Conservation (phyloP, 768 basidiomycete genomes). For the Podaxis sp. region DNA sequence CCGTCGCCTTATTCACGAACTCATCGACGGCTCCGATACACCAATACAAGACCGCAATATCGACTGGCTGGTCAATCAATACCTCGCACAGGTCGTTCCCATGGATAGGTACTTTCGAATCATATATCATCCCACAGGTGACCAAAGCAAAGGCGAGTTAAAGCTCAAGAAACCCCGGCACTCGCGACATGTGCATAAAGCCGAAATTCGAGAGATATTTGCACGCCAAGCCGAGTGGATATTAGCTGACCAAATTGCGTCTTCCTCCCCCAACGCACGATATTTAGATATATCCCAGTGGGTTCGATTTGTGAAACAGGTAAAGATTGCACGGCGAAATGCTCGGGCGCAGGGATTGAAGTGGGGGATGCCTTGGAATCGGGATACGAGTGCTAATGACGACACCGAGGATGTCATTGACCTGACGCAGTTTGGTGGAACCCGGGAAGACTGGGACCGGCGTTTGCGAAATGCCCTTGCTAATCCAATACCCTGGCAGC, state of each 20-base stretch:
- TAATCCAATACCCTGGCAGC: constrained; percentile 11
- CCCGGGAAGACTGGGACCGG: constrained; percentile 28
- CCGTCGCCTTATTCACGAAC: constrained; percentile 43
- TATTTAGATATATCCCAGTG: constrained; percentile 47
- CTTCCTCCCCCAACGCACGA: constrained; percentile 21
- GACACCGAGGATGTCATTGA: constrained; percentile 18
- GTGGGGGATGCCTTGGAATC: constrained; percentile 35
- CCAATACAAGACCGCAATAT: constrained; percentile 41
- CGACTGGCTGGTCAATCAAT: constrained; percentile 48
- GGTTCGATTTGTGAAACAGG: constrained; percentile 42
- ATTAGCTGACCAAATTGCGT: constrained; percentile 44
- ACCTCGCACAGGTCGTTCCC: constrained; percentile 29
- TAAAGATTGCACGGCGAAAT: constrained; percentile 28
- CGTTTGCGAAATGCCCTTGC: constrained; percentile 21
- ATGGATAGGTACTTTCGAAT: constrained; percentile 29
- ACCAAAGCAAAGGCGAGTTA: constrained; percentile 21
- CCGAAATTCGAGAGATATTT: constrained; percentile 51
- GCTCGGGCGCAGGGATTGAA: constrained; percentile 25
- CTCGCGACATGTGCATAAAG: constrained; percentile 46
- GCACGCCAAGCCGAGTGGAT: constrained; percentile 63
- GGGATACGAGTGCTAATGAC: constrained; percentile 13
- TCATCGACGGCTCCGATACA: constrained; percentile 36
- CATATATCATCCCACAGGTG: constrained; percentile 28
- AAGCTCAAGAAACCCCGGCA: constrained; percentile 34
- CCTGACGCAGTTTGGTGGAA: constrained; percentile 34